These are phyloP conservation scores for Mortierella hygrophila DNA, from an alignment of 192 early-diverging fungal species.

Conservation along the genomic window DNA sequence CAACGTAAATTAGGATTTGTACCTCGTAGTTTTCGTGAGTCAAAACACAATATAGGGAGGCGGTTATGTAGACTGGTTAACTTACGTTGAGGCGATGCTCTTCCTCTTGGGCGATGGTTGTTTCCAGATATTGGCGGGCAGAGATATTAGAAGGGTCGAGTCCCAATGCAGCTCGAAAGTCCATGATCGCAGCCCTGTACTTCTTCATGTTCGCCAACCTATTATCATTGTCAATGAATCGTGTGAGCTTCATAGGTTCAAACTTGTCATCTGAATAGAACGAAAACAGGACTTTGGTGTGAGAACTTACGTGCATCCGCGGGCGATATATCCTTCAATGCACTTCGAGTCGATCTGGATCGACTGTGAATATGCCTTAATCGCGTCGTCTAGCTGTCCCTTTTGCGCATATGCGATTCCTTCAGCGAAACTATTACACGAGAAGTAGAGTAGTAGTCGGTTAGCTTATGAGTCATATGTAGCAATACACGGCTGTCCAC, in stretches of 20 bases:
- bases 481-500: background rate
- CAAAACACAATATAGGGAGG: background rate
- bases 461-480: background rate
- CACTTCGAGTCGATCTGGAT: conserved; percentile 46
- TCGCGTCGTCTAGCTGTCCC: conserved; percentile 41
- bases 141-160: conserved; percentile 34
- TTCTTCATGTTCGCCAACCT: conserved; percentile 40
- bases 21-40: background rate
- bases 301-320: conserved; percentile 53
- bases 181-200: conserved; percentile 38
- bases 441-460: background rate
- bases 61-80: background rate
- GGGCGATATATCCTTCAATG: conserved; percentile 43
- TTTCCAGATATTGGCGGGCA: conserved; percentile 41
- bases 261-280: background rate
- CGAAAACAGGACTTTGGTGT: background rate
- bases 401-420: conserved; percentile 41
- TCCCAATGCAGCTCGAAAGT: conserved; percentile 43
- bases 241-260: background rate
- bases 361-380: conserved; percentile 44
- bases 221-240: background rate
- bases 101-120: conserved; percentile 46
- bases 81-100: conserved; percentile 36
- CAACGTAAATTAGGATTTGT: background rate
- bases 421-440: conserved; percentile 15